These are phyloP conservation scores for Populus alba DNA, from an alignment of 345 rosid genomes.

Conservation along the genomic window DNA sequence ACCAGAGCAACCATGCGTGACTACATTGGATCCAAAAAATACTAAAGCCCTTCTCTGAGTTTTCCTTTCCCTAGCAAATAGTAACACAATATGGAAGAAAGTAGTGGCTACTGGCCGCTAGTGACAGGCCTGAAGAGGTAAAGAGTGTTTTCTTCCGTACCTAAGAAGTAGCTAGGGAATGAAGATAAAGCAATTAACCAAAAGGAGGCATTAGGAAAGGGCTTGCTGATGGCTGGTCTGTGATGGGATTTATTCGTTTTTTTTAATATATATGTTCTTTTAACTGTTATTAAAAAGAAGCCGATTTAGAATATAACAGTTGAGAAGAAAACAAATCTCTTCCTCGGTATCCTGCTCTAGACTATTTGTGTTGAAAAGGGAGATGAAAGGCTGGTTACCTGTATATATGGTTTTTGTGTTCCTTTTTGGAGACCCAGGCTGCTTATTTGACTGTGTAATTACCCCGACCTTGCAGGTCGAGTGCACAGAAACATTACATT, in stretches of 20 bases:
- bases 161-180: not conserved
- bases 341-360: not conserved
- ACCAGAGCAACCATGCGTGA: conserved; percentile 84
- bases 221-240: not conserved
- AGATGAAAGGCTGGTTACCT: conserved; percentile 11
- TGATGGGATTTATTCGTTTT: not conserved
- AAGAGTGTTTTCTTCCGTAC: conserved; percentile 6
- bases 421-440: conserved; percentile 11
- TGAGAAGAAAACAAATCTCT: not conserved
- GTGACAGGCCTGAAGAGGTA: conserved; percentile 9
- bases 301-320: not conserved
- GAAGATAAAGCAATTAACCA: not conserved
- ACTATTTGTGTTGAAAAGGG: conserved; percentile 18
- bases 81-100: not conserved
- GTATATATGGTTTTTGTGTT: conserved; percentile 19
- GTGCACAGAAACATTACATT: not conserved
- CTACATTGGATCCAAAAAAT: conserved; percentile 40
- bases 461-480: not conserved
- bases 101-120: not conserved
- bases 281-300: not conserved
- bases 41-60: not conserved
- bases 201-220: conserved; percentile 11
- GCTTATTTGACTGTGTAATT: conserved; percentile 12
- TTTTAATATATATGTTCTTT: too few relatives aligned
- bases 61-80: not conserved